phyloP scores from a whole-genome alignment of 192 early-diverging fungal genomes.

The Coemansia sp. region DNA sequence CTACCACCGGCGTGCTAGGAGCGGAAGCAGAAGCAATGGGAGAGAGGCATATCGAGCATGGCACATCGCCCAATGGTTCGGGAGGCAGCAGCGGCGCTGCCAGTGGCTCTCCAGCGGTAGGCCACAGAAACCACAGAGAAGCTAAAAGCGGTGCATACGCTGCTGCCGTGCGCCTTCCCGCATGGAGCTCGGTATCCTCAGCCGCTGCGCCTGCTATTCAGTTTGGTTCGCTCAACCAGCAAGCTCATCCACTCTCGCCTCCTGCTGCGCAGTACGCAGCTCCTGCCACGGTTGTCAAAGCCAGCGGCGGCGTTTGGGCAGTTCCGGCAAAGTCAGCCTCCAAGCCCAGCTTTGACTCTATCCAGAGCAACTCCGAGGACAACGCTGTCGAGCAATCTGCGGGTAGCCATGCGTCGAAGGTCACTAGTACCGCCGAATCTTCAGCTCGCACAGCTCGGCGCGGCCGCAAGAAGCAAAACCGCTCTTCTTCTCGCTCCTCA shows the following conservation, averaged over 20 bases:
- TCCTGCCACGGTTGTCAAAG: constrained; percentile 11
- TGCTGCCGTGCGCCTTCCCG: constrained; percentile 45
- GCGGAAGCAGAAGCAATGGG: constrained; percentile 15
- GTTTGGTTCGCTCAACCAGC: constrained; percentile 57
- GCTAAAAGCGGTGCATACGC: constrained; percentile 1
- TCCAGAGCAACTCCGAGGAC: constrained; percentile 16
- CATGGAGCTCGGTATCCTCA: constrained; percentile 27
- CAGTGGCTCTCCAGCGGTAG: not conserved
- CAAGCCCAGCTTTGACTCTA: constrained; percentile 56
- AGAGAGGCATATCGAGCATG: constrained; percentile 27
- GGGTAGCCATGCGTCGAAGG: not conserved
- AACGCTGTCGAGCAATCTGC: constrained; percentile 9
- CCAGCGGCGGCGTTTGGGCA: constrained; percentile 51
- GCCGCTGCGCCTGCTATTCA: constrained; percentile 41
- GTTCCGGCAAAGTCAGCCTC: constrained; percentile 29
- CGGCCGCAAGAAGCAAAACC: constrained; percentile 28
- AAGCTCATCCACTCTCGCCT: constrained; percentile 35
- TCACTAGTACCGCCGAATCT: constrained; percentile 5
- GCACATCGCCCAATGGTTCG: constrained; percentile 24
- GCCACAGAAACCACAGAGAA: not conserved
- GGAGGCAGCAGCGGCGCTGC: not conserved
- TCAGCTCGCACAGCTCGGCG: constrained; percentile 17
- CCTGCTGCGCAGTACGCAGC: constrained; percentile 17
- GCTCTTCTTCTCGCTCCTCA: constrained; percentile 42
- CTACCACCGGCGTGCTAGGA: not conserved